Evolutionary conservation across 306 rosid species (phyloP).

Genomic region (Glycine latifolia): DNA sequence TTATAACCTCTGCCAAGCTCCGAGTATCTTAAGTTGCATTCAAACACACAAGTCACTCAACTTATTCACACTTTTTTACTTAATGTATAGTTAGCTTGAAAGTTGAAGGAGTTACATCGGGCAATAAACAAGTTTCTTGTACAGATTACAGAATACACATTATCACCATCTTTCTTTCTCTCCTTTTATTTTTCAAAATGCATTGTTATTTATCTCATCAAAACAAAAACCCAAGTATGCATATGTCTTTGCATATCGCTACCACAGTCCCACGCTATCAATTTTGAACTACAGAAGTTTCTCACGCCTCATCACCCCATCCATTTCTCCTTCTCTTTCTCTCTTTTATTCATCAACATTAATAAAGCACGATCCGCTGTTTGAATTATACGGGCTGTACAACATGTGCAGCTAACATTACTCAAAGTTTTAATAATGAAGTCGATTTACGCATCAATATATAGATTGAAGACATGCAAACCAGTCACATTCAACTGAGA

Average conservation of each 20-base stretch:
- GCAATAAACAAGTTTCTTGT: neutral
- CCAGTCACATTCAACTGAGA: neutral
- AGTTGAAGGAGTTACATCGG: constrained; percentile 9
- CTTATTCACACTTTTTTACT: constrained; percentile 19
- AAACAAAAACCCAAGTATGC: too few relatives aligned
- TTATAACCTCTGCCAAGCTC: constrained; percentile 78
- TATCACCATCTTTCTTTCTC: neutral
- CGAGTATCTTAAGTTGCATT: constrained; percentile 68
- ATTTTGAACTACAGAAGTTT: too few relatives aligned
- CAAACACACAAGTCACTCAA: constrained; percentile 47
- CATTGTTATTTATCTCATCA: neutral
- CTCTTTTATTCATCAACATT: neutral
- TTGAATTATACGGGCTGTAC: too few relatives aligned
- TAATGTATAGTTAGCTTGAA: neutral
- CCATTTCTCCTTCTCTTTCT: neutral
- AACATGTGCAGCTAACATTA: too few relatives aligned
- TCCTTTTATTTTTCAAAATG: neutral
- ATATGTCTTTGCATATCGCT: too few relatives aligned
- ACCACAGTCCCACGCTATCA: too few relatives aligned
- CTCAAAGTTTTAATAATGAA: neutral
- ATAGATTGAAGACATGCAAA: neutral
- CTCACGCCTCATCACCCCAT: too few relatives aligned
- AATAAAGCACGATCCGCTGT: too few relatives aligned
- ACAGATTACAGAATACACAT: neutral
- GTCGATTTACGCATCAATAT: neutral